phyloP scores from a whole-genome alignment of 23 red algal genomes.

The Cyanidium caldarium region DNA sequence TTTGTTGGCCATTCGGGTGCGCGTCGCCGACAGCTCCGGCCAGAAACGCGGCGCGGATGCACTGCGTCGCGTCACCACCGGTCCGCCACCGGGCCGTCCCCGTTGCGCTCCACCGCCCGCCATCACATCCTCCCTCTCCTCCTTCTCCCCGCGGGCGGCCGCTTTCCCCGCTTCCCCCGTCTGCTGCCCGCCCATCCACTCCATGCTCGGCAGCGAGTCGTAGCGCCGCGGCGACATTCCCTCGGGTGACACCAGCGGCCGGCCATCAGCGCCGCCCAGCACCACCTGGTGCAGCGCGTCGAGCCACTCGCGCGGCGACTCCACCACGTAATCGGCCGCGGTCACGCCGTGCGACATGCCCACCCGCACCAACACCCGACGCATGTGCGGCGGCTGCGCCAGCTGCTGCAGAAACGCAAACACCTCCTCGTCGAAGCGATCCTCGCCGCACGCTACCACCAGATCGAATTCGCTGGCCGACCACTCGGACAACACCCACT shows the following conservation, averaged over 20 bases:
- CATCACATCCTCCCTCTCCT: not conserved
- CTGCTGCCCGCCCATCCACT: not conserved
- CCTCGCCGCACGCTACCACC: conserved; percentile 51
- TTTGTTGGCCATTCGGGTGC: too few relatives aligned
- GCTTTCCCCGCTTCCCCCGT: not conserved
- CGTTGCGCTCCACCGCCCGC: not conserved
- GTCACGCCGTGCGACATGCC: conserved; percentile 15
- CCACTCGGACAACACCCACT: conserved; percentile 12
- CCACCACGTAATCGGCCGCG: conserved; percentile 21
- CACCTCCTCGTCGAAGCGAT: conserved; percentile 58
- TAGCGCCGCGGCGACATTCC: not conserved
- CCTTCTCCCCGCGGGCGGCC: not conserved
- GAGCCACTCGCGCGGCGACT: conserved; percentile 19
- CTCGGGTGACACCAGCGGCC: not conserved
- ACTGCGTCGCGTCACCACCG: not conserved
- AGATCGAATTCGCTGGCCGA: conserved; percentile 19
- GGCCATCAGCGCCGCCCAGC: not conserved
- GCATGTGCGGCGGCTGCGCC: conserved; percentile 4
- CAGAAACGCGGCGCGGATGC: not conserved
- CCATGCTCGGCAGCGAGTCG: not conserved
- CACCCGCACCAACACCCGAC: conserved; percentile 18
- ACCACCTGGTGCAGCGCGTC: conserved; percentile 5
- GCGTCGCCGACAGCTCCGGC: not conserved
- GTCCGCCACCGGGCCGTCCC: not conserved
- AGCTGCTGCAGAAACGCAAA: conserved; percentile 42